Evolutionary conservation across 305 asterid species (phyloP), one percentile per base, ranked within the genome.

Genomic region (Solanum chacoense): DNA sequence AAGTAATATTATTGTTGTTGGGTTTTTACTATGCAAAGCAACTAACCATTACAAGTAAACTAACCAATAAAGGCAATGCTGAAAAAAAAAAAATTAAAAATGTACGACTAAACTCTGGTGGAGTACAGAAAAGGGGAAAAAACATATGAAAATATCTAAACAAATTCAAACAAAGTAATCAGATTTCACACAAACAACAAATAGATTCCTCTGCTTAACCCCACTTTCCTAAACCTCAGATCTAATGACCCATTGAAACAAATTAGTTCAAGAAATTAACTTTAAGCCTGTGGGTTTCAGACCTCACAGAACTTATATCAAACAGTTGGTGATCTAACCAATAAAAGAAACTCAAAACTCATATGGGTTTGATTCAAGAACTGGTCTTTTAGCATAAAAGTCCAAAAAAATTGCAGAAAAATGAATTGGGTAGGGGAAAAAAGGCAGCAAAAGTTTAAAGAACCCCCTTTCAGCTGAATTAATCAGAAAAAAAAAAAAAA

Each of bases 321-420:
- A 79, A 87, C 3, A 87, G 74, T 22, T 73, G 77, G 13, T 2
- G 31, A 72, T 16, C 89, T 75, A 34, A 50, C 59, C 59, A 87
- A 32, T 74, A 35, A 75, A 75, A 87, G 26, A 87, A 87, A 50
- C 89, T 50, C 85, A 87, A 75, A 86, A 13, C 59, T 45, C 55
- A 87, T 88, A 78, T 32, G 91, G 92, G 93, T 31, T 90, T 89
- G 59, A 37, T 86, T 88, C 91, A 91, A 91, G 89, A 92, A 91
- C 90, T 92, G 89, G 89, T 87, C 88, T 88, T 90, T 91, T 76
- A 88, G 81, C 31, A 35, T 24, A 84, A 69, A 88, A 89, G 72
- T 38, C 78, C 80, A 80, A 90, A 88, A 77, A 88, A 72, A 34
- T 0, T 20, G 87, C 35, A 88, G 85, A 38, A 87, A 84, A 75